Percentiles rank a stretch among this genome's conserved stretches.
Conservation (phyloP, 75 land plant genomes). For the Pinus taeda region DNA sequence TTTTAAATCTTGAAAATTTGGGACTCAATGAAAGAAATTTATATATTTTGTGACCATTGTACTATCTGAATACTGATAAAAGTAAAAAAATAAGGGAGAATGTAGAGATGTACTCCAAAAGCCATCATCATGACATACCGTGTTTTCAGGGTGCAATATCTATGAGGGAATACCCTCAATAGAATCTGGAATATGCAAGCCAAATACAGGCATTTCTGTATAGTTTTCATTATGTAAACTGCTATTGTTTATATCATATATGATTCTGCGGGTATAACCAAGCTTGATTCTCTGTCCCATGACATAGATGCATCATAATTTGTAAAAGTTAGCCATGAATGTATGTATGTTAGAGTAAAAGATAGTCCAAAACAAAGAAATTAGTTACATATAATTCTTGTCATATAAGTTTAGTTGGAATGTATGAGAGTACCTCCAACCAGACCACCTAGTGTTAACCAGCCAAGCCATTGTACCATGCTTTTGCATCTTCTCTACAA, state of each 20-base stretch:
- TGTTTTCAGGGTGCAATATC: constrained; percentile 22
- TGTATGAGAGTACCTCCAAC: constrained; percentile 13
- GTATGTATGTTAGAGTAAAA: not conserved
- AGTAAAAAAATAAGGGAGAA: not conserved
- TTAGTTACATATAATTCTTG: not conserved
- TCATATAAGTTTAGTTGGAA: not conserved
- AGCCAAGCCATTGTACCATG: constrained; percentile 28
- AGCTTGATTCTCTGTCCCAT: constrained; percentile 26
- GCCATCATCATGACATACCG: constrained; percentile 7
- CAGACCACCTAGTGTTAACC: constrained; percentile 28
- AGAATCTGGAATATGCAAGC: constrained; percentile 20
- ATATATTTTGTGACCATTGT: not conserved
- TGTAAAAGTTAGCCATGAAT: not conserved
- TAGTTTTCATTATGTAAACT: constrained; percentile 15
- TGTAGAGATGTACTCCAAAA: not conserved
- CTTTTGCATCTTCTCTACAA: constrained; percentile 23
- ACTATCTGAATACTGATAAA: too few species aligned
- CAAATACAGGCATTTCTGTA: constrained; percentile 17
- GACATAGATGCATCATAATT: constrained; percentile 20
- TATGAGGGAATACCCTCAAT: constrained; percentile 21
- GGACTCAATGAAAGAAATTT: not conserved
- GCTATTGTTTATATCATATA: constrained; percentile 24
- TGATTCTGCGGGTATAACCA: constrained; percentile 18
- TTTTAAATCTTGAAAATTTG: not conserved
- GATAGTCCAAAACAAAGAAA: not conserved